A percentile compares a stretch with the other conserved stretches of the same genome.
phyloP scores from a whole-genome alignment of 2,329 filamentous ascomycete species.

The Epicoccum nigrum region DNA sequence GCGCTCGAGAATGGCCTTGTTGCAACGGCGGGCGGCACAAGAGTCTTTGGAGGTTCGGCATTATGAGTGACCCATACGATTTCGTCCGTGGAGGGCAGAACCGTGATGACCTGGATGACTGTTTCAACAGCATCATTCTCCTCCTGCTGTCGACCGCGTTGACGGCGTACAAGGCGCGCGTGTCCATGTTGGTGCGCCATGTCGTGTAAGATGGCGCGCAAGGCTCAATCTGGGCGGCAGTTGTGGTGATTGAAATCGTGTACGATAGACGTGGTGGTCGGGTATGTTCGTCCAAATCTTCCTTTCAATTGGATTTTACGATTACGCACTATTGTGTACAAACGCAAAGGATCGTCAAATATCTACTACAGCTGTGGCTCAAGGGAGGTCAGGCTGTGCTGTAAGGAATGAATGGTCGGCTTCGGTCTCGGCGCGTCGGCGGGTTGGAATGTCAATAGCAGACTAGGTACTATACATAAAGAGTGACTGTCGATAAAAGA shows the following conservation, averaged over 20 bases:
- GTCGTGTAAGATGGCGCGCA: conserved; percentile 10
- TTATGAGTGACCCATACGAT: conserved; percentile 36
- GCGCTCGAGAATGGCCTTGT: conserved; percentile 24
- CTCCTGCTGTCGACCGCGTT: conserved; percentile 26
- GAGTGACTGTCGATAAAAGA: conserved; percentile 42
- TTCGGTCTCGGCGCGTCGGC: conserved; percentile 22
- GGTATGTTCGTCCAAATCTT: conserved; percentile 16
- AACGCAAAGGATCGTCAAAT: conserved; percentile 22
- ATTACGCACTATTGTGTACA: conserved; percentile 34
- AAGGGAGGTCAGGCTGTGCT: conserved; percentile 30
- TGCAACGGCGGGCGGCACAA: conserved; percentile 30
- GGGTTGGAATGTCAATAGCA: conserved; percentile 35
- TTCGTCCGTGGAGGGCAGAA: conserved; percentile 54
- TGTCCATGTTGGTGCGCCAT: conserved; percentile 36
- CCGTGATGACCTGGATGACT: conserved; percentile 59
- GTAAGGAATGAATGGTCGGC: conserved; percentile 39
- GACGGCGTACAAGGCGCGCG: conserved; percentile 39
- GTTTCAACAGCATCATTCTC: conserved; percentile 32
- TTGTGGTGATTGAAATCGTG: conserved; percentile 6
- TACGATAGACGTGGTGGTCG: conserved; percentile 3
- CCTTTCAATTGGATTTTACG: conserved; percentile 17
- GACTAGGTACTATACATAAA: conserved; percentile 42
- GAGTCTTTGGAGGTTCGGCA: conserved; percentile 18
- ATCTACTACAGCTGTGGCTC: conserved; percentile 32
- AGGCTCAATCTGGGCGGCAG: not conserved